Evolutionary conservation across 1,139 yeast genomes (phyloP).

Genomic region (Yamadazyma taylorii): DNA sequence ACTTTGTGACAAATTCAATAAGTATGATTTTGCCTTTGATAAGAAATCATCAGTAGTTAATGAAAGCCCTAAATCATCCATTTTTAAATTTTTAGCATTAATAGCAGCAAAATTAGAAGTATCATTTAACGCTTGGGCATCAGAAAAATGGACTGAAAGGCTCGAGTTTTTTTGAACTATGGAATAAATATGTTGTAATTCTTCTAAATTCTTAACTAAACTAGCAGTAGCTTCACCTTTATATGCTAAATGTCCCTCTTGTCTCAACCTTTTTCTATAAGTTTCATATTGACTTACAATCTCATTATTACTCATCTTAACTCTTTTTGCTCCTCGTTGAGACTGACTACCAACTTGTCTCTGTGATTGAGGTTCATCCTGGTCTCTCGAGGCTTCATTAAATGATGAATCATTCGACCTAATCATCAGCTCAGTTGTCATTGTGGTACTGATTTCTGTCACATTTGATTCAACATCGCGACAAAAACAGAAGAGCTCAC

Average conservation of each 20-base stretch:
- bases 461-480: neutral
- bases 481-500: neutral
- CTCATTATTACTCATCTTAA: slow-evolving; percentile 10
- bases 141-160: slow-evolving; percentile 23
- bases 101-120: slow-evolving; percentile 42
- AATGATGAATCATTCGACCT: too few species aligned
- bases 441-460: neutral
- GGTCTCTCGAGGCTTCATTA: too few species aligned
- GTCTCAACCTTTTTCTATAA: slow-evolving; percentile 19
- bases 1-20: slow-evolving; percentile 7
- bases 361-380: too few species aligned
- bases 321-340: neutral
- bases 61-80: slow-evolving; percentile 53
- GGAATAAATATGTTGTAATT: slow-evolving; percentile 25
- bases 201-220: slow-evolving; percentile 23
- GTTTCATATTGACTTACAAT: slow-evolving; percentile 21
- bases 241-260: slow-evolving; percentile 25
- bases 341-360: too few species aligned
- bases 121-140: slow-evolving; percentile 43
- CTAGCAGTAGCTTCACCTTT: slow-evolving; percentile 31
- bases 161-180: slow-evolving; percentile 26
- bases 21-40: slow-evolving; percentile 33
- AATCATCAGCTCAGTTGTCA: neutral
- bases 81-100: slow-evolving; percentile 58
- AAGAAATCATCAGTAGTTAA: slow-evolving; percentile 50